A percentile compares a stretch with the other conserved stretches of the same genome.
Evolutionary conservation across 1,139 yeast genomes (phyloP).

Genomic region (Cylindricascospora bacillispora): DNA sequence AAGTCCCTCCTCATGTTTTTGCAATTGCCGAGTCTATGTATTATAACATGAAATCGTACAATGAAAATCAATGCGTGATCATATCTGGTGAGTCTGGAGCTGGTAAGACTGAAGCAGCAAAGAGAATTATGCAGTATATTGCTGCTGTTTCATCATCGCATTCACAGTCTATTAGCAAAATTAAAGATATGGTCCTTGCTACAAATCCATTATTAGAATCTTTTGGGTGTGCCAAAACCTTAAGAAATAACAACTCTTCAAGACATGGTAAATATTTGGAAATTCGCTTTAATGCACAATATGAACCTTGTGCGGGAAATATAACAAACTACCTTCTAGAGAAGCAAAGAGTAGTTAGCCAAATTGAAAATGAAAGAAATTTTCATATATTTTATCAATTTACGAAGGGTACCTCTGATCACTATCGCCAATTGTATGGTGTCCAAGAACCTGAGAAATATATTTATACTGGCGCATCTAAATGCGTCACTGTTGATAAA

Average conservation of each 20-base stretch:
- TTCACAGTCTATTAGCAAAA: constrained; percentile 55
- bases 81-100: constrained; percentile 99
- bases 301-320: constrained; percentile 89
- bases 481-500: constrained; percentile 76
- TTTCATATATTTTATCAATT: constrained; percentile 96
- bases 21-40: constrained; percentile 97
- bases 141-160: constrained; percentile 65
- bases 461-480: constrained; percentile 74
- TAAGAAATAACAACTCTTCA: constrained; percentile 91
- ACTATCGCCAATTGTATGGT: constrained; percentile 73
- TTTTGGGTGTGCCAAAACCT: constrained; percentile 96
- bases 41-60: constrained; percentile 86
- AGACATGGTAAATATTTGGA: constrained; percentile 96
- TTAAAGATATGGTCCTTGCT: constrained; percentile 95
- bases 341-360: constrained; percentile 91
- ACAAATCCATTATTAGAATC: constrained; percentile 94
- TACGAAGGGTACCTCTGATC: constrained; percentile 80
- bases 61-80: constrained; percentile 94
- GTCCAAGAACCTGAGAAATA: constrained; percentile 91
- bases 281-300: constrained; percentile 68
- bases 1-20: constrained; percentile 97
- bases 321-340: constrained; percentile 91
- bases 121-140: constrained; percentile 95
- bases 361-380: constrained; percentile 82
- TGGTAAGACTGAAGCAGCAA: constrained; percentile 98